Evolutionary conservation across 768 basidiomycete species (phyloP).

Genomic region (Agaricus subrufescens): DNA sequence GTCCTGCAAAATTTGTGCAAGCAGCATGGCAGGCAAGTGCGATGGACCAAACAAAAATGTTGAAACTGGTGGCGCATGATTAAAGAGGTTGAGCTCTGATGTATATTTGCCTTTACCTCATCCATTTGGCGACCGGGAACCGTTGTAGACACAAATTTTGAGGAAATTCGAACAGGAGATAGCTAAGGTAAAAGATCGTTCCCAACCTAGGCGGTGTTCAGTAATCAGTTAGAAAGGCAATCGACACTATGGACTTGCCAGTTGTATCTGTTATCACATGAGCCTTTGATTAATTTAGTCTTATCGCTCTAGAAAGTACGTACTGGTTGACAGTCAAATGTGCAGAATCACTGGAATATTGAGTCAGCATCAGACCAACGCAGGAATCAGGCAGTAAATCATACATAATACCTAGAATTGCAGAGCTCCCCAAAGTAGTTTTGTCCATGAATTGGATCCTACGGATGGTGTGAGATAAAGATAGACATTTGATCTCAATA

Average conservation of each 20-base stretch:
- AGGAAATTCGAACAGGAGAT: slow-evolving; percentile 68
- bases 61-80: slow-evolving; percentile 34
- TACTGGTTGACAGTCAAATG: slow-evolving; percentile 65
- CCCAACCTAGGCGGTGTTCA: slow-evolving; percentile 49
- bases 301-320: slow-evolving; percentile 12
- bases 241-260: slow-evolving; percentile 33
- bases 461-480: background rate
- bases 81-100: background rate
- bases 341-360: slow-evolving; percentile 41
- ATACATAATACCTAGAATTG: slow-evolving; percentile 68
- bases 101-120: slow-evolving; percentile 44
- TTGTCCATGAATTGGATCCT: slow-evolving; percentile 83
- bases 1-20: slow-evolving; percentile 62
- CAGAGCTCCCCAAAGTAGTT: slow-evolving; percentile 60
- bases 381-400: slow-evolving; percentile 10
- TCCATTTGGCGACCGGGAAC: slow-evolving; percentile 78
- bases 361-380: background rate
- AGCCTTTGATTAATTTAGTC: background rate
- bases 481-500: background rate
- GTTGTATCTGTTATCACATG: slow-evolving; percentile 45
- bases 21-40: slow-evolving; percentile 61
- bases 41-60: slow-evolving; percentile 64
- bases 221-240: too few relatives aligned
- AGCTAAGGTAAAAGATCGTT: slow-evolving; percentile 70
- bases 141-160: slow-evolving; percentile 69